Base-by-base conservation (phyloP, 495 filamentous ascomycete species). In the Amphirosellinia nigrospora region DNA sequence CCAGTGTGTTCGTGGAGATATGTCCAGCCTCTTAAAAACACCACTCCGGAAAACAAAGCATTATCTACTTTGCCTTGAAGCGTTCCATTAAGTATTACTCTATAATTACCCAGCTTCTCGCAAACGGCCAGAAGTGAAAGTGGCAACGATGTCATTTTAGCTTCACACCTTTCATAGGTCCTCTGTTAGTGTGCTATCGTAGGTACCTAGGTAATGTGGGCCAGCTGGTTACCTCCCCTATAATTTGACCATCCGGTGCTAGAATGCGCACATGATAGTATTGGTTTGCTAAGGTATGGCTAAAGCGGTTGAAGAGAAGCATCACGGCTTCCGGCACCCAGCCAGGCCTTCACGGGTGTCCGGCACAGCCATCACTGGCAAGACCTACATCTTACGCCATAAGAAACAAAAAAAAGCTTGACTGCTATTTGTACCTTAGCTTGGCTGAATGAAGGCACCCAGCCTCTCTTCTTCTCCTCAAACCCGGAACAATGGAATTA, bases 281-380 rank as follows among this genome's bases (percentile, higher is more conserved):
- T n/a, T n/a, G n/a, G n/a, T n/a, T n/a, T n/a, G n/a, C n/a, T n/a
- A n/a, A 30, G 4, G 13, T 23, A 53, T 53, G 26, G 55, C 55
- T 36, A 36, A 58, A 36, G 32, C 36, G 36, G 21, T 16, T 10
- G 28, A 48, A 11, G 30, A 34, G 61, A 28, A 64, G 15, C 50
- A 67, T 67, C 52, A 38, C 65, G 65, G 65, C 52, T 59, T 50
- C 52, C 65, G 52, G 65, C 64, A 66, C 64, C 48, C 9, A 7
- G 4, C 11, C 48, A n/a, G 15, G 4, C 11, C 9, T n/a, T 58
- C 36, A 59, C 65, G 45, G 52, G 36, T 66, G 63, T 39, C 32
- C 45, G 63, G 63, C 63, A 66, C 48, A 36, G 21, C 41, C 46
- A 30, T 46, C 28, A 26, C 61, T 46, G 61, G 28, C 61, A 43